Percentiles rank a stretch among this genome's conserved stretches.
Conservation (phyloP, 805 yeast species). For the Saccharomyces jurei region DNA sequence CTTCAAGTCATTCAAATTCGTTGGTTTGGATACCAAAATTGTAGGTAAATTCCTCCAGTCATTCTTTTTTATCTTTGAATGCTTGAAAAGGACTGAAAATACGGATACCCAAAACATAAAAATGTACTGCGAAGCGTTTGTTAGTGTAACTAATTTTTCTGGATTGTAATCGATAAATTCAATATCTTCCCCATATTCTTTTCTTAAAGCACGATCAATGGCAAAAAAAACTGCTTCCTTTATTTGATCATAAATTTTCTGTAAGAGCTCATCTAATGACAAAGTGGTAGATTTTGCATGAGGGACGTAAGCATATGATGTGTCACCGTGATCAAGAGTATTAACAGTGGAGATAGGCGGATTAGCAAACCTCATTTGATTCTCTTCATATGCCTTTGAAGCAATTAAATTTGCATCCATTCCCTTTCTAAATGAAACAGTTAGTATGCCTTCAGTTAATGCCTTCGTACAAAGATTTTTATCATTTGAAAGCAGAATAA, state of each 20-base stretch:
- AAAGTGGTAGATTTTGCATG: neutral
- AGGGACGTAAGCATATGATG: neutral
- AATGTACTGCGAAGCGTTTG: slow-evolving; percentile 37
- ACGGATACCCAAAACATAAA: slow-evolving; percentile 48
- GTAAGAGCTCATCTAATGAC: slow-evolving; percentile 1
- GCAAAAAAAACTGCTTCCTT: slow-evolving; percentile 36
- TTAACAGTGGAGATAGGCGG: neutral
- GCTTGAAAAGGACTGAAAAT: slow-evolving; percentile 42
- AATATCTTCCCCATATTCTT: slow-evolving; percentile 49
- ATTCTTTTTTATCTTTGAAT: slow-evolving; percentile 13
- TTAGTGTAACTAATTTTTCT: slow-evolving; percentile 29
- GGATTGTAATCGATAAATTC: slow-evolving; percentile 43
- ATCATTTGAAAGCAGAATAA: slow-evolving; percentile 71
- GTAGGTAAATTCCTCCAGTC: slow-evolving; percentile 25
- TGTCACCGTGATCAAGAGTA: neutral
- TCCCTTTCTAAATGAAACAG: slow-evolving; percentile 42
- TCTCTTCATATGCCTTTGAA: slow-evolving; percentile 33
- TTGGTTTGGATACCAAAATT: slow-evolving; percentile 26
- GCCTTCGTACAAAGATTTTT: slow-evolving; percentile 77
- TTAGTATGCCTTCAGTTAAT: slow-evolving; percentile 52
- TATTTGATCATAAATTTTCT: slow-evolving; percentile 35
- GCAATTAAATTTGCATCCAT: slow-evolving; percentile 46
- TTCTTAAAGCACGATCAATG: slow-evolving; percentile 43
- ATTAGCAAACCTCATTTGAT: slow-evolving; percentile 17
- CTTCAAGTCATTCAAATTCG: slow-evolving; percentile 20